Conservation (phyloP, 305 asterid species). For the Fraxinus floribunda region DNA sequence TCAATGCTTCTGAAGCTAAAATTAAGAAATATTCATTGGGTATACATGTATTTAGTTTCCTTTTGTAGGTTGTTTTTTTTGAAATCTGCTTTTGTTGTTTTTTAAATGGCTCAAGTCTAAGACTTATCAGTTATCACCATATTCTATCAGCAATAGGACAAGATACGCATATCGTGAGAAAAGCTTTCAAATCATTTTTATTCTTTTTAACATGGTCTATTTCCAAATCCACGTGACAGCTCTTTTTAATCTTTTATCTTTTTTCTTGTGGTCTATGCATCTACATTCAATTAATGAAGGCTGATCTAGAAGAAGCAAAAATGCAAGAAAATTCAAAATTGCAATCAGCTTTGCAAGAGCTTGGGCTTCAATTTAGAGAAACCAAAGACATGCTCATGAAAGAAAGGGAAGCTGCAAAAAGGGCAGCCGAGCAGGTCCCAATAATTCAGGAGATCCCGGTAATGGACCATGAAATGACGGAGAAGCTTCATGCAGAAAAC, state of each 20-base stretch:
- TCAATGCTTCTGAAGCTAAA: neutral
- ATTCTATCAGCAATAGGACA: neutral
- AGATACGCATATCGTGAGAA: neutral
- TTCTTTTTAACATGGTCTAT: neutral
- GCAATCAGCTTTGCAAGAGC: conserved; percentile 78
- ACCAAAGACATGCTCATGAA: conserved; percentile 68
- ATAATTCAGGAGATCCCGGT: conserved; percentile 88
- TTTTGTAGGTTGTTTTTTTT: neutral
- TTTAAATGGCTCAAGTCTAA: neutral
- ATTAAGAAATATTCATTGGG: neutral
- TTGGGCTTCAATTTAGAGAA: conserved; percentile 77
- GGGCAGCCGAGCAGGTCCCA: conserved; percentile 67
- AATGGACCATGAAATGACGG: conserved; percentile 75
- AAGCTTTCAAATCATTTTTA: neutral
- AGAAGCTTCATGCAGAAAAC: conserved; percentile 74
- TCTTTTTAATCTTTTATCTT: conserved; percentile 8
- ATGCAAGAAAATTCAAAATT: conserved; percentile 80
- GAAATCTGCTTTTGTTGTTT: neutral
- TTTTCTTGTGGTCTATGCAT: conserved; percentile 17
- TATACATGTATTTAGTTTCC: neutral
- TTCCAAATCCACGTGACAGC: neutral
- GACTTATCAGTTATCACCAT: neutral
- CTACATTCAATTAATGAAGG: conserved; percentile 39
- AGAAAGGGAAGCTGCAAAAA: conserved; percentile 67
- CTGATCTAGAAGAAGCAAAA: conserved; percentile 94